These are phyloP conservation scores for Pelargonium nanum DNA, from an alignment of 345 rosid genomes.

Conservation along the genomic window DNA sequence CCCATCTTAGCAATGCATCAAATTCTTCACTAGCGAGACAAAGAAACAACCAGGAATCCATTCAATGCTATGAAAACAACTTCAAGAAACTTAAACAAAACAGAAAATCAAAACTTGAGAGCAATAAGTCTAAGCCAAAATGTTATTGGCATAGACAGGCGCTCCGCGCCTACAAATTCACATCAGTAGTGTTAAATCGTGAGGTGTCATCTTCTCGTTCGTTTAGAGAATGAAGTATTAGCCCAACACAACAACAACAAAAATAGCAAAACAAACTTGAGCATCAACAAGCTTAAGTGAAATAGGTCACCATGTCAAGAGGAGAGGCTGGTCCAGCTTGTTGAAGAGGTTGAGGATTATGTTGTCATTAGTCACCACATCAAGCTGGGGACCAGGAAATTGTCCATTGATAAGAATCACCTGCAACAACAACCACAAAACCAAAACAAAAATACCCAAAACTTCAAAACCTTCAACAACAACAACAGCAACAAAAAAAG, in stretches of 20 bases:
- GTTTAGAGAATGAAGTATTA: neutral
- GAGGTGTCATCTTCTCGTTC: no score
- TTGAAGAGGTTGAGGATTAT: conserved; percentile 78
- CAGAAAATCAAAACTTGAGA: no score
- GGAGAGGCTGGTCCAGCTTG: conserved; percentile 91
- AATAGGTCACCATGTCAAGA: conserved; percentile 64
- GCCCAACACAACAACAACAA: neutral
- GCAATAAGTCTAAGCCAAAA: no score
- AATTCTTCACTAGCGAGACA: no score
- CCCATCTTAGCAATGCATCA: neutral
- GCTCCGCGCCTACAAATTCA: no score
- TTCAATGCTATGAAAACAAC: no score
- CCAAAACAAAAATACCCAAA: conserved; percentile 1
- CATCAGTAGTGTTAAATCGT: no score
- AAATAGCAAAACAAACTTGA: neutral
- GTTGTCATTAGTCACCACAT: conserved; percentile 87
- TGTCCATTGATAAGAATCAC: conserved; percentile 94
- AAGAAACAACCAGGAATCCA: no score
- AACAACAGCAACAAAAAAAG: conserved; percentile 5
- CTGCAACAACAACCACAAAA: conserved; percentile 22
- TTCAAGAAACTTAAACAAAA: no score
- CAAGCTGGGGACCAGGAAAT: conserved; percentile 93
- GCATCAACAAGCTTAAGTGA: neutral
- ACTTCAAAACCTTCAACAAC: neutral
- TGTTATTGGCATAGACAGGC: no score